phyloP scores from a whole-genome alignment of 192 early-diverging fungal species.

The Gamsiella multidivaricata region DNA sequence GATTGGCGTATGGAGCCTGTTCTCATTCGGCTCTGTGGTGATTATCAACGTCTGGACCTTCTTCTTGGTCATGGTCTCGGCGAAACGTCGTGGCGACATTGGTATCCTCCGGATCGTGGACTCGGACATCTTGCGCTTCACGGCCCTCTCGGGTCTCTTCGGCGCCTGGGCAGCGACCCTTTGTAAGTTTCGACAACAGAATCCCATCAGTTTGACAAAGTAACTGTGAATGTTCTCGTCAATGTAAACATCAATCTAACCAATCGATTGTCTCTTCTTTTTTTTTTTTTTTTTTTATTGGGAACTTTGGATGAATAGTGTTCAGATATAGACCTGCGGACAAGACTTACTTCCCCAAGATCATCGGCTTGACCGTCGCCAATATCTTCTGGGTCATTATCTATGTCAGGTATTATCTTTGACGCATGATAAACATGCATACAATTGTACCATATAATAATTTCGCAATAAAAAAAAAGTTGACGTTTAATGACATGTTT shows the following conservation, averaged over 20 bases:
- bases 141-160: conserved; percentile 30
- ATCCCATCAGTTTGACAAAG: neutral
- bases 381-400: conserved; percentile 39
- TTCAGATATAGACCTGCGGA: conserved; percentile 13
- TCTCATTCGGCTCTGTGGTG: conserved; percentile 20
- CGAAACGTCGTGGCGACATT: conserved; percentile 23
- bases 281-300: neutral
- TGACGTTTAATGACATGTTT: neutral
- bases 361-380: neutral
- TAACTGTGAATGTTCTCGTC: neutral
- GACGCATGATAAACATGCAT: neutral
- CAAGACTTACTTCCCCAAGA: conserved; percentile 16
- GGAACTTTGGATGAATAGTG: neutral
- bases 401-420: conserved; percentile 22
- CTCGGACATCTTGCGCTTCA: conserved; percentile 28
- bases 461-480: neutral
- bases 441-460: neutral
- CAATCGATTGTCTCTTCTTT: neutral
- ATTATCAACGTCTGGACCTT: conserved; percentile 38
- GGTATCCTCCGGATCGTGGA: conserved; percentile 22
- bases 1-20: conserved; percentile 29
- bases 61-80: conserved; percentile 42
- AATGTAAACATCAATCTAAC: neutral
- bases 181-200: conserved; percentile 22
- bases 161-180: conserved; percentile 38